These are phyloP conservation scores for Termitomyces sp. DNA, from an alignment of 1,284 basidiomycete species.

Conservation along the genomic window DNA sequence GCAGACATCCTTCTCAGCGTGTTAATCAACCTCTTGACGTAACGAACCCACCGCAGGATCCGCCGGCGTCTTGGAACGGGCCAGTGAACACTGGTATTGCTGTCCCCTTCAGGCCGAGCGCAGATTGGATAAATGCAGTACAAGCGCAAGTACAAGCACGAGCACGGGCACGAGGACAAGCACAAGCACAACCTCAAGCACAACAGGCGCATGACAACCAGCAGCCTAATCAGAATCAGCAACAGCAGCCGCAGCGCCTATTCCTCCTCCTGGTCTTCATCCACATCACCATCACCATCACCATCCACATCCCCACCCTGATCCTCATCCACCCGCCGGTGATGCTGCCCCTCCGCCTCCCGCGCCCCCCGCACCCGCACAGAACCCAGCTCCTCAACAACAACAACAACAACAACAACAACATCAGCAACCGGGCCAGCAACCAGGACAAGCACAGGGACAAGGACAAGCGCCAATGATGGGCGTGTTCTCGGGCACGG, in stretches of 20 bases:
- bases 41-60: not conserved
- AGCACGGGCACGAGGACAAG: no score
- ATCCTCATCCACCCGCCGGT: not conserved
- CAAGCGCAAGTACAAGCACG: not conserved
- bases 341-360: not conserved
- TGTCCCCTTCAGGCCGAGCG: not conserved
- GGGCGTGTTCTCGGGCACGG: not conserved
- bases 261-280: not conserved
- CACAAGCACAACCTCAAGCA: no score
- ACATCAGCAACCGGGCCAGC: no score
- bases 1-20: constrained; percentile 47
- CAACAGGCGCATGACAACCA: not conserved
- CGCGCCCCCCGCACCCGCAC: no score
- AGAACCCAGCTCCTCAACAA: no score
- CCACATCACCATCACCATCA: no score
- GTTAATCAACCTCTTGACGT: constrained; percentile 14
- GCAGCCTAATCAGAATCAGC: not conserved
- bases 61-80: not conserved
- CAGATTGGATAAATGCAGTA: not conserved
- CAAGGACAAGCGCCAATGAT: not conserved
- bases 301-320: no score
- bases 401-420: not conserved
- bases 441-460: not conserved
- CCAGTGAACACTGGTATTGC: not conserved
- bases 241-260: not conserved